These are phyloP conservation scores for Gloeopeniophorella convolvens DNA, from an alignment of 768 basidiomycete species.

Conservation along the genomic window DNA sequence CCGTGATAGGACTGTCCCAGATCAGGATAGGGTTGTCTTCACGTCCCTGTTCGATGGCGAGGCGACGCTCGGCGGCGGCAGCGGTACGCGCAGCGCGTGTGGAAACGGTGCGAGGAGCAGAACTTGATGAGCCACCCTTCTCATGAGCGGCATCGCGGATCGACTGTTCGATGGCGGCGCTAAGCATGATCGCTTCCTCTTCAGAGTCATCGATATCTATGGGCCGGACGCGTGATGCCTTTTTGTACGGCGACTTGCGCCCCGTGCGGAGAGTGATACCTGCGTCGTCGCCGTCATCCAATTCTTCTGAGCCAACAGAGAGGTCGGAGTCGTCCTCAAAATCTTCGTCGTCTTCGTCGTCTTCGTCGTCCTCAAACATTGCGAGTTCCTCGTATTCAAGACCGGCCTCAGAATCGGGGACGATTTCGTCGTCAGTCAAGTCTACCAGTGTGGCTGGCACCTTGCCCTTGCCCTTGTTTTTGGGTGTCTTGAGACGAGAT, in stretches of 20 bases:
- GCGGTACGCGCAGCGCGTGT: constrained; percentile 39
- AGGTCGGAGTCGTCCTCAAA: constrained; percentile 54
- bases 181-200: constrained; percentile 42
- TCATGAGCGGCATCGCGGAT: constrained; percentile 25
- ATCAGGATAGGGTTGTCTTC: constrained; percentile 23
- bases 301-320: constrained; percentile 36
- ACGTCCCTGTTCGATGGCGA: constrained; percentile 25
- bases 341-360: constrained; percentile 21
- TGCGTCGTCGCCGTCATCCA: constrained; percentile 12
- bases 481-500: constrained; percentile 13
- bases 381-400: constrained; percentile 21
- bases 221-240: neutral
- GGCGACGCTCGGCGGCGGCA: constrained; percentile 49
- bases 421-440: constrained; percentile 3
- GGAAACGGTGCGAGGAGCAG: constrained; percentile 32
- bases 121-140: constrained; percentile 26
- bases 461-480: constrained; percentile 18
- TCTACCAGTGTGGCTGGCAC: neutral
- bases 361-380: constrained; percentile 15
- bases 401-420: constrained; percentile 51
- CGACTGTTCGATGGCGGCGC: constrained; percentile 51
- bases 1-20: constrained; percentile 24
- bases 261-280: neutral
- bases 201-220: constrained; percentile 15
- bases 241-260: constrained; percentile 2